A percentile compares a stretch with the other conserved stretches of the same genome.
Evolutionary conservation across 371 early-diverging fungal species (phyloP).

Genomic region (Mortierella sp.): DNA sequence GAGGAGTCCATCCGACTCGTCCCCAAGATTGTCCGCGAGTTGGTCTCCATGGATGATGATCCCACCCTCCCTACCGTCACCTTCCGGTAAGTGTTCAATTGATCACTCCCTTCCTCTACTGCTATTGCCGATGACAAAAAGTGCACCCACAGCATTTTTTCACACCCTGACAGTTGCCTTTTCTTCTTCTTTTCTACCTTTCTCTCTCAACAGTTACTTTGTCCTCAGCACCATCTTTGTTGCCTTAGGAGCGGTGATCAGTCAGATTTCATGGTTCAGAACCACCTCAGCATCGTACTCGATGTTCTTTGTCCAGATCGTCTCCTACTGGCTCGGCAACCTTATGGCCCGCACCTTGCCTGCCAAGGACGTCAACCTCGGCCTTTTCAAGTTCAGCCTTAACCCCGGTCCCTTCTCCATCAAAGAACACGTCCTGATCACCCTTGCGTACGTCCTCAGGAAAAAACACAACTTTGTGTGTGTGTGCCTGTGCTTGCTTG

Average conservation of each 20-base stretch:
- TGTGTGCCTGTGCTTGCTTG: not conserved
- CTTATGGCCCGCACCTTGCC: constrained; percentile 53
- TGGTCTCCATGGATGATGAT: constrained; percentile 58
- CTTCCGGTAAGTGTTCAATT: constrained; percentile 37
- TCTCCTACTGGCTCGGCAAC: constrained; percentile 55
- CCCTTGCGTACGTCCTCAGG: constrained; percentile 44
- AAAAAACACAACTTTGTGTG: not conserved
- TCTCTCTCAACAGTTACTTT: constrained; percentile 43
- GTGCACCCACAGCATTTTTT: not conserved
- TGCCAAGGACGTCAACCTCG: constrained; percentile 39
- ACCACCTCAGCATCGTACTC: constrained; percentile 57
- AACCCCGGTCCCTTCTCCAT: constrained; percentile 62
- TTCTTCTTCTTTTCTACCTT: not conserved
- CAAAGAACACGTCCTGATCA: constrained; percentile 61
- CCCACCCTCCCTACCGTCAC: constrained; percentile 54
- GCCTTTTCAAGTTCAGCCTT: constrained; percentile 54
- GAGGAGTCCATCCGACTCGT: constrained; percentile 53
- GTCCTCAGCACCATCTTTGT: constrained; percentile 53
- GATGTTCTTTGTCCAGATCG: constrained; percentile 59
- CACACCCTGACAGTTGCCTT: not conserved
- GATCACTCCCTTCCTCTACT: not conserved
- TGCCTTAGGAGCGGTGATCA: constrained; percentile 52
- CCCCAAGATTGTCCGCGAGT: constrained; percentile 56
- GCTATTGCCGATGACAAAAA: not conserved
- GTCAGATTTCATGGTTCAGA: constrained; percentile 58